Evolutionary conservation across 352 stramenopile genomes (phyloP).

Genomic region (Globisporangium takayamanum): DNA sequence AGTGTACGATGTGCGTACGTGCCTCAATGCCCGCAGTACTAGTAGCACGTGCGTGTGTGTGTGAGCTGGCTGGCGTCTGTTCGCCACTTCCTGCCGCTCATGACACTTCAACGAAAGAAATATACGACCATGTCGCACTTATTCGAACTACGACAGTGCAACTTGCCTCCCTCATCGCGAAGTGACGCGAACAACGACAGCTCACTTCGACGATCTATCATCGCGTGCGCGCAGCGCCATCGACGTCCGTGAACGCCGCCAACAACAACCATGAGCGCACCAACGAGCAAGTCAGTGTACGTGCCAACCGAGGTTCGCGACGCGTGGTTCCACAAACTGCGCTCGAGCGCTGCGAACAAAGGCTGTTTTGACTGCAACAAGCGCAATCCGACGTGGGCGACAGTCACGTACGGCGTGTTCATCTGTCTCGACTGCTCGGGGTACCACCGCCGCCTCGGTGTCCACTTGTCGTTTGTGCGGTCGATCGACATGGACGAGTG

Average conservation of each 20-base stretch:
- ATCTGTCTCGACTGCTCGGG: constrained; percentile 95
- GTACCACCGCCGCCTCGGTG: constrained; percentile 90
- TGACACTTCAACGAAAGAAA: not conserved
- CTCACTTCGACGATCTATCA: too few relatives aligned
- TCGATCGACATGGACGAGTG: constrained; percentile 96
- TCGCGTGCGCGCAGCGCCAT: not conserved
- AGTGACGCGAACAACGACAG: not conserved
- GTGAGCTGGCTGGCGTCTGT: too few relatives aligned
- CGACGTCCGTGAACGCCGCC: too few relatives aligned
- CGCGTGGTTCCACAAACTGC: constrained; percentile 84
- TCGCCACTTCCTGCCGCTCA: too few relatives aligned
- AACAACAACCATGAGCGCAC: constrained; percentile 6
- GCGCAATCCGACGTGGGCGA: constrained; percentile 93
- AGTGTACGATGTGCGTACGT: not conserved
- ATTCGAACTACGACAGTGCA: not conserved
- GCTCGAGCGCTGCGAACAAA: constrained; percentile 74
- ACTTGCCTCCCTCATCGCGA: too few relatives aligned
- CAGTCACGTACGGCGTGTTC: constrained; percentile 94
- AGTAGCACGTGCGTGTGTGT: too few relatives aligned
- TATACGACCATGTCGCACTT: not conserved
- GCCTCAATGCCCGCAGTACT: not conserved
- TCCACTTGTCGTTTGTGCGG: constrained; percentile 93
- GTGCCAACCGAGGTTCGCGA: constrained; percentile 69
- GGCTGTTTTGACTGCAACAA: constrained; percentile 96
- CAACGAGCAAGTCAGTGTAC: constrained; percentile 58